Percentiles rank a stretch among this genome's conserved stretches.
These are phyloP conservation scores for Durio zibethinus DNA, from an alignment of 345 rosid species.

Conservation along the genomic window DNA sequence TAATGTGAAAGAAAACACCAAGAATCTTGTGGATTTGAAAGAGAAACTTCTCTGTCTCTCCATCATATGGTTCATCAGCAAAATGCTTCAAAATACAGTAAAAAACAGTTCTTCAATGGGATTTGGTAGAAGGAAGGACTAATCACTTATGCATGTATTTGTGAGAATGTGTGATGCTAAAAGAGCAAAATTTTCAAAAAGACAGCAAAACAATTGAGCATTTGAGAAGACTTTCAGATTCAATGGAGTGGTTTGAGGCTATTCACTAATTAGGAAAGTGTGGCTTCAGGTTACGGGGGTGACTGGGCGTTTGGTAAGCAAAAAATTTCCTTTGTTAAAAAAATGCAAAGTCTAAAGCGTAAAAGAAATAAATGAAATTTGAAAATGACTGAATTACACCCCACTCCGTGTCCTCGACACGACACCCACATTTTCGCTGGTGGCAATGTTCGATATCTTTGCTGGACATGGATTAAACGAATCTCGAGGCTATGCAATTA, in stretches of 20 bases:
- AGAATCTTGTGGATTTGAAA: slow-evolving; percentile 55
- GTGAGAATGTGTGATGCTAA: background rate
- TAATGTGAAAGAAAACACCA: slow-evolving; percentile 45
- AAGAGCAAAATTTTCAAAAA: background rate
- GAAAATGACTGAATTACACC: background rate
- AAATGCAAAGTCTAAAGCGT: background rate
- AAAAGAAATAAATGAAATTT: background rate
- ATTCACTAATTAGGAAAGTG: background rate
- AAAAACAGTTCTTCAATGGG: background rate
- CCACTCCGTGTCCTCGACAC: background rate
- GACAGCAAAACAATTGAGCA: background rate
- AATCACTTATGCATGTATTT: background rate
- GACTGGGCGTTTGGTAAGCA: background rate
- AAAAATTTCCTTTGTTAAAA: background rate
- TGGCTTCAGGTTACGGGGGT: background rate
- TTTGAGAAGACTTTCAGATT: background rate
- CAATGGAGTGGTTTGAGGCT: background rate
- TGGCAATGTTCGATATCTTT: background rate
- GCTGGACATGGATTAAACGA: background rate
- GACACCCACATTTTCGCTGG: background rate
- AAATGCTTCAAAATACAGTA: slow-evolving; percentile 12
- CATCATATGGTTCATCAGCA: slow-evolving; percentile 35
- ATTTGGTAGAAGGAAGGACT: slow-evolving; percentile 4
- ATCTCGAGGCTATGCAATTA: background rate
- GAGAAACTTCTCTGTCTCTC: slow-evolving; percentile 81